Evolutionary conservation across 768 basidiomycete species (phyloP).

Genomic region (Amylocystis lapponica): DNA sequence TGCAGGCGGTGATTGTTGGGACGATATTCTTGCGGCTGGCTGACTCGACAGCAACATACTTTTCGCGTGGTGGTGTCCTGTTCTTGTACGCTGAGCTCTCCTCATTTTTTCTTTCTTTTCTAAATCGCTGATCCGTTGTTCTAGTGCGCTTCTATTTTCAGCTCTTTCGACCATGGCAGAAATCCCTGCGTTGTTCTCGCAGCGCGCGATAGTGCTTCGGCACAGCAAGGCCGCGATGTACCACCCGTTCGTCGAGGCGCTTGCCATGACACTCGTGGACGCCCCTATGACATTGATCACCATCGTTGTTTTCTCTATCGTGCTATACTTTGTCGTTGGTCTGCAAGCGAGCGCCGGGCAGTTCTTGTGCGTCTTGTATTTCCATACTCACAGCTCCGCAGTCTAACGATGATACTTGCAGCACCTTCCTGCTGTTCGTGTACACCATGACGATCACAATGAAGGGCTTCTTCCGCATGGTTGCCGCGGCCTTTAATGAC

Average conservation of each 20-base stretch:
- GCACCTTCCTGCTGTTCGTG: slow-evolving; percentile 55
- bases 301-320: slow-evolving; percentile 37
- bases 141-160: slow-evolving; percentile 53
- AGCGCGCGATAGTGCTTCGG: slow-evolving; percentile 54
- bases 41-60: slow-evolving; percentile 53
- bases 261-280: slow-evolving; percentile 57
- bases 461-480: slow-evolving; percentile 69
- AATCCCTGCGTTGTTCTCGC: slow-evolving; percentile 49
- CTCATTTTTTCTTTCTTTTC: not conserved
- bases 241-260: slow-evolving; percentile 47
- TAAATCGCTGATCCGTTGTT: not conserved
- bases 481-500: slow-evolving; percentile 54
- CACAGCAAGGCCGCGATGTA: slow-evolving; percentile 61
- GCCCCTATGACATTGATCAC: slow-evolving; percentile 50
- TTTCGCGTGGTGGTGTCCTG: slow-evolving; percentile 72
- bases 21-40: slow-evolving; percentile 58
- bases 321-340: slow-evolving; percentile 58
- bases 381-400: not conserved
- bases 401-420: slow-evolving; percentile 22
- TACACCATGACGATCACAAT: slow-evolving; percentile 56
- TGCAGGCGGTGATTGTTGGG: slow-evolving; percentile 52
- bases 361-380: slow-evolving; percentile 51
- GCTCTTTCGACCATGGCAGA: slow-evolving; percentile 59
- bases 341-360: slow-evolving; percentile 50
- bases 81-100: slow-evolving; percentile 51